Conservation (phyloP, 2,329 filamentous ascomycete genomes). For the Cytospora schulzeri region DNA sequence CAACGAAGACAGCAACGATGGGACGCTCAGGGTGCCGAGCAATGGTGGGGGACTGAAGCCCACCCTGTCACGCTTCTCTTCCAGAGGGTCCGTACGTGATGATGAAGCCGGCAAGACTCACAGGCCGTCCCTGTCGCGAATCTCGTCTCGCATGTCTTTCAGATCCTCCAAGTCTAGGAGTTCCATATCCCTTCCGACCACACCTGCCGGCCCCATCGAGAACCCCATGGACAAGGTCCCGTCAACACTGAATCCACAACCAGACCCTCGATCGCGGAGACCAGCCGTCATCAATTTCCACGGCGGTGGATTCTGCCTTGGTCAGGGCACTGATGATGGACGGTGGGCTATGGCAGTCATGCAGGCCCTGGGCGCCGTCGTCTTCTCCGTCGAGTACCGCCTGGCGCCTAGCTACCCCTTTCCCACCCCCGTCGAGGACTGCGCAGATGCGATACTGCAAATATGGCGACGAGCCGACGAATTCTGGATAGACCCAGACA, state of each 20-base stretch:
- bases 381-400: slow-evolving; percentile 69
- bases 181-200: slow-evolving; percentile 17
- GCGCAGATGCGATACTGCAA: slow-evolving; percentile 65
- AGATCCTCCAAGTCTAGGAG: slow-evolving; percentile 19
- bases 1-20: slow-evolving; percentile 24
- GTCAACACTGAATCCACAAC: slow-evolving; percentile 18
- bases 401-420: slow-evolving; percentile 67
- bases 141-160: slow-evolving; percentile 22
- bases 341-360: slow-evolving; percentile 60
- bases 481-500: slow-evolving; percentile 57
- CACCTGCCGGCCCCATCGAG: slow-evolving; percentile 10
- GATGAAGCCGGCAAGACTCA: slow-evolving; percentile 7
- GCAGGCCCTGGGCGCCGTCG: slow-evolving; percentile 55
- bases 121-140: slow-evolving; percentile 17
- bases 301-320: slow-evolving; percentile 67
- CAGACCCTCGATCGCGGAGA: slow-evolving; percentile 35
- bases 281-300: slow-evolving; percentile 68
- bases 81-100: slow-evolving; percentile 24
- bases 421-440: slow-evolving; percentile 66
- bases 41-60: slow-evolving; percentile 22
- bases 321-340: slow-evolving; percentile 64
- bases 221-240: slow-evolving; percentile 26
- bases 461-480: slow-evolving; percentile 58
- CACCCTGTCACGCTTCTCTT: slow-evolving; percentile 25
- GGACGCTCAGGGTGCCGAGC: not conserved